Conservation (phyloP, 1,284 basidiomycete species). For the Fomitopsis betulina region DNA sequence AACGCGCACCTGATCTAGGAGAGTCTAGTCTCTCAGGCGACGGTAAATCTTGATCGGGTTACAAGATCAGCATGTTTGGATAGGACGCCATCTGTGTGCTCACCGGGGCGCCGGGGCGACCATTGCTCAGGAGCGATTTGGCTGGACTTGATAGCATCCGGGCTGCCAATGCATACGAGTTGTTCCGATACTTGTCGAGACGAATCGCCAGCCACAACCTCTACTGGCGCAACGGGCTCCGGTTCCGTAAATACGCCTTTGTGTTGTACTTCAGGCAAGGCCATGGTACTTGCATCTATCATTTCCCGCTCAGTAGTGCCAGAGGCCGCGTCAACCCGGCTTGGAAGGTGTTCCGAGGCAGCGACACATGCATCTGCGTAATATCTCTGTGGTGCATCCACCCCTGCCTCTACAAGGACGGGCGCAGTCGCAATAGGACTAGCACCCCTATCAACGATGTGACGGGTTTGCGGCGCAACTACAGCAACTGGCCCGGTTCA, state of each 20-base stretch:
- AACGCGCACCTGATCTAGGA: background rate
- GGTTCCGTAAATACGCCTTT: background rate
- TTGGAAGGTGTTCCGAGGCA: background rate
- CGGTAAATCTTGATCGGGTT: background rate
- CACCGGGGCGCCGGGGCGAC: background rate
- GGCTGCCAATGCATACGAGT: background rate
- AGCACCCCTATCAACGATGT: background rate
- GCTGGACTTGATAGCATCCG: background rate
- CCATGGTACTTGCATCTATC: background rate
- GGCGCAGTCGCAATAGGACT: background rate
- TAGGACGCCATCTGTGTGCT: background rate
- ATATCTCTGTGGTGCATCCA: background rate
- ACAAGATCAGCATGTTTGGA: too few species aligned
- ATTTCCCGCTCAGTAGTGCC: background rate
- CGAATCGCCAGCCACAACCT: background rate
- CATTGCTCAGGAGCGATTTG: constrained; percentile 4
- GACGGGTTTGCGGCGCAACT: background rate
- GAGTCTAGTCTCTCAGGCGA: background rate
- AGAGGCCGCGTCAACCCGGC: background rate
- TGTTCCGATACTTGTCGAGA: background rate
- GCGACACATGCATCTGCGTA: background rate
- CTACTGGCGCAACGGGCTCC: background rate
- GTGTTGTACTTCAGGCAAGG: background rate
- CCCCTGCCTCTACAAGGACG: background rate
- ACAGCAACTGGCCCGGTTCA: background rate